Base-by-base conservation (phyloP, 1,284 basidiomycete genomes). In the Fomitiporia mediterranea region DNA sequence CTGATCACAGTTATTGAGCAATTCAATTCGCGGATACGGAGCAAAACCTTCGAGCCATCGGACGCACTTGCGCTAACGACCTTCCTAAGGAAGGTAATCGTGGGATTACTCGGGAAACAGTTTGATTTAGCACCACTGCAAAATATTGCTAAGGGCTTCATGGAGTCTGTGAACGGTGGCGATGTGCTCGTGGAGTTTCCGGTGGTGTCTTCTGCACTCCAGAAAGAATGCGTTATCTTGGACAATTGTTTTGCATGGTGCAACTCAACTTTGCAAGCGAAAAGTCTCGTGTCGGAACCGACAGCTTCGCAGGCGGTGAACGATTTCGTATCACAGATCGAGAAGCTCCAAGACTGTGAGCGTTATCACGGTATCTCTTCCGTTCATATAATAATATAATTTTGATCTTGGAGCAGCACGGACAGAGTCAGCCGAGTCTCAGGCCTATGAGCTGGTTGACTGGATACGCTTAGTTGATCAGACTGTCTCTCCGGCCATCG, bases 1-100 rank as follows among this genome's bases (percentile, higher is more conserved):
- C 67, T 96, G 3, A 82, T 87, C 73, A 83, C 89, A 0, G 70
- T 92, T 6, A 62, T 91, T 1, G 92, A 95, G 65, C 91, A 94
- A 65, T 69, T 91, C 15, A 67, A 73, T 3, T 83, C 84, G 4
- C 91, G 87, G 66, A 66, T 84, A 8, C 64, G 69, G 8, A 79
- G 76, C 23, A 73, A 75, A 39, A 69, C 81, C 23, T 71, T 91
- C 15, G 69, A 76, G 0, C 70, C 80, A 2, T 82, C 84, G 0
- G 84, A 88, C 64, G 69, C 78, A 1, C 75, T 91, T 2, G 79
- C 83, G 0, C 65, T 92, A 7, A 70, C 80, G 5, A 73, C 78
- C 1, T 94, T 83, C 64, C 60, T 84, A 17, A 75, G 89, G 25
- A 79, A 79, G 55, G 71, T 94, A 1, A 52, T 85, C 1, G 70